Percentiles rank a stretch among this genome's conserved stretches.
Evolutionary conservation across 176 grass and related monocot genomes (phyloP).

Genomic region (Urochloa ruziziensis): DNA sequence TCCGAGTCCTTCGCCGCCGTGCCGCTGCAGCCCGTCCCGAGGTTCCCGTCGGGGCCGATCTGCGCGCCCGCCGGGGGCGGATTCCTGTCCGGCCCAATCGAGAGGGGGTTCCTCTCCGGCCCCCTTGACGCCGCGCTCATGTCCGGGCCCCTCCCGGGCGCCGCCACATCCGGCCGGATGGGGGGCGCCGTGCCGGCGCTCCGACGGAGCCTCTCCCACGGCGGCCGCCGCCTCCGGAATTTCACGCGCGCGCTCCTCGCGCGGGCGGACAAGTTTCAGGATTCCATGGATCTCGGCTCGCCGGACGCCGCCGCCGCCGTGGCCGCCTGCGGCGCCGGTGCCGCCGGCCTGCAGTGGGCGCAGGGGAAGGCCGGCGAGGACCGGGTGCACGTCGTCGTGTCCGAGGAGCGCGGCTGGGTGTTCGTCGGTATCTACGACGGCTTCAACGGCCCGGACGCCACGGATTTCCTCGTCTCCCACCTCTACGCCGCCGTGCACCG

Average conservation of each 20-base stretch:
- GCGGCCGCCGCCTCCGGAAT: conserved; percentile 41
- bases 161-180: conserved; percentile 15
- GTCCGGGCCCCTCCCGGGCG: conserved; percentile 58
- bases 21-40: conserved; percentile 62
- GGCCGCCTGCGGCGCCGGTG: conserved; percentile 19
- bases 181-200: conserved; percentile 34
- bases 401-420: conserved; percentile 84
- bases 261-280: conserved; percentile 21
- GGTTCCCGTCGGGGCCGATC: conserved; percentile 73
- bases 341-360: conserved; percentile 67
- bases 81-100: conserved; percentile 61
- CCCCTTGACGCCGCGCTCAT: conserved; percentile 73
- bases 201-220: conserved; percentile 67
- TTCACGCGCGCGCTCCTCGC: conserved; percentile 42
- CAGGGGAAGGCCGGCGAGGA: conserved; percentile 97
- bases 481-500: conserved; percentile 83
- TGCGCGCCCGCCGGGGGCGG: conserved; percentile 54
- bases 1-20: conserved; percentile 83
- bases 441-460: conserved; percentile 98
- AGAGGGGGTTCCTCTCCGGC: conserved; percentile 64
- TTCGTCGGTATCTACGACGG: conserved; percentile 99
- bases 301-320: conserved; percentile 31
- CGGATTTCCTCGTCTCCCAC: conserved; percentile 85
- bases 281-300: conserved; percentile 9
- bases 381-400: conserved; percentile 84